These are phyloP conservation scores for Euphorbia lathyris DNA, from an alignment of 345 rosid genomes.

Conservation along the genomic window DNA sequence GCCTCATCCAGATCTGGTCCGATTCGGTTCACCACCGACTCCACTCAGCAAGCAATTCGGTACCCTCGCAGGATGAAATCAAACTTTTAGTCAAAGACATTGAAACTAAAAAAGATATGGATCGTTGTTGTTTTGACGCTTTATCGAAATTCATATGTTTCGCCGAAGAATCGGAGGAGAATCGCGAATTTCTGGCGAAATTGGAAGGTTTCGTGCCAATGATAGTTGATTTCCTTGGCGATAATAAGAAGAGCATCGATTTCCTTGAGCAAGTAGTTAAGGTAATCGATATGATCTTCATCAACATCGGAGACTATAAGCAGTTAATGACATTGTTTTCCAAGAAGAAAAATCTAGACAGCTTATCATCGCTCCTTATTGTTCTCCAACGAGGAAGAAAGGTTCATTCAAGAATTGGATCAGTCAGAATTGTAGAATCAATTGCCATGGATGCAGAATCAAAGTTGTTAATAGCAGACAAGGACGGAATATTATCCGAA, in stretches of 20 bases:
- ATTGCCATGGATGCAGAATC: slow-evolving; percentile 53
- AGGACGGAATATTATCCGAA: slow-evolving; percentile 45
- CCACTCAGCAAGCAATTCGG: slow-evolving; percentile 21
- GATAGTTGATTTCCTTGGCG: slow-evolving; percentile 47
- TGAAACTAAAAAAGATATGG: slow-evolving; percentile 9
- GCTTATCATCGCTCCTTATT: slow-evolving; percentile 40
- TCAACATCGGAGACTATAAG: slow-evolving; percentile 35
- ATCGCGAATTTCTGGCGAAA: slow-evolving; percentile 45
- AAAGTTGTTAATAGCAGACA: slow-evolving; percentile 51
- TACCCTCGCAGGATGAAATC: slow-evolving; percentile 37
- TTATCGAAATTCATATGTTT: slow-evolving; percentile 42
- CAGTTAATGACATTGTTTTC: slow-evolving; percentile 38
- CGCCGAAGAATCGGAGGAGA: slow-evolving; percentile 54
- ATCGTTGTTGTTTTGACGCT: slow-evolving; percentile 13
- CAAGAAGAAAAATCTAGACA: slow-evolving; percentile 25
- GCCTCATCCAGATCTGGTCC: slow-evolving; percentile 83
- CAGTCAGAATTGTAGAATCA: slow-evolving; percentile 54
- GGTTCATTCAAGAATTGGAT: slow-evolving; percentile 47
- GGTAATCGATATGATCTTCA: slow-evolving; percentile 41
- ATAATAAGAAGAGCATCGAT: slow-evolving; percentile 18
- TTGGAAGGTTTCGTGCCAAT: slow-evolving; percentile 44
- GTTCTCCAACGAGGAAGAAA: slow-evolving; percentile 45
- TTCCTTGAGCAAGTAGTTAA: slow-evolving; percentile 37
- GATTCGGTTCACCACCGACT: slow-evolving; percentile 37
- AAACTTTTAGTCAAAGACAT: slow-evolving; percentile 26